Conservation (phyloP, 2,329 filamentous ascomycete genomes). For the Cladophialophora carrionii region DNA sequence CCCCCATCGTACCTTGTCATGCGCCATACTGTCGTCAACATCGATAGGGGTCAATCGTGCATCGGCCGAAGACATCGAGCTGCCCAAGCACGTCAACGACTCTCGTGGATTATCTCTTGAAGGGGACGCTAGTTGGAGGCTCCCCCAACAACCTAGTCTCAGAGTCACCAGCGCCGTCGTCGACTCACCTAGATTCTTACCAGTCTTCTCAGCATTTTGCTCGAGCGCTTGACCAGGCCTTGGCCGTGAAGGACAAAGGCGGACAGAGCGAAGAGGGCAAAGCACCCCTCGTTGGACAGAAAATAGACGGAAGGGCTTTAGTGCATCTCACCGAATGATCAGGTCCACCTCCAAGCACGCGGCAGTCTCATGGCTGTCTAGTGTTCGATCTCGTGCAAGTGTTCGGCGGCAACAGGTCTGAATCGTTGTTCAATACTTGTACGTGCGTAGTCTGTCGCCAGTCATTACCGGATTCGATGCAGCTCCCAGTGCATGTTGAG, state of each 20-base stretch:
- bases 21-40: background rate
- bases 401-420: too few relatives aligned
- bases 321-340: background rate
- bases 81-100: background rate
- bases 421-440: background rate
- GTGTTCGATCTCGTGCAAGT: background rate
- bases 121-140: background rate
- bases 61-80: background rate
- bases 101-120: background rate
- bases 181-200: background rate
- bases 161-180: background rate
- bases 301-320: background rate
- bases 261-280: background rate
- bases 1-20: background rate
- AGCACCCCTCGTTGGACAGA: background rate
- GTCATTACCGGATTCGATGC: background rate
- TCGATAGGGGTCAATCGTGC: background rate
- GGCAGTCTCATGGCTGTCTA: background rate
- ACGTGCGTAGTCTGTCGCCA: background rate
- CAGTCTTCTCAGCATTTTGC: background rate
- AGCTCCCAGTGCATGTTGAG: background rate
- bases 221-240: background rate
- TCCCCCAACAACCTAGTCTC: background rate
- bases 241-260: background rate
- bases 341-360: too few relatives aligned